Evolutionary conservation across 2,329 filamentous ascomycete genomes (phyloP), one percentile per base, ranked within the genome.

Genomic region (Ambrosiella beaveri): DNA sequence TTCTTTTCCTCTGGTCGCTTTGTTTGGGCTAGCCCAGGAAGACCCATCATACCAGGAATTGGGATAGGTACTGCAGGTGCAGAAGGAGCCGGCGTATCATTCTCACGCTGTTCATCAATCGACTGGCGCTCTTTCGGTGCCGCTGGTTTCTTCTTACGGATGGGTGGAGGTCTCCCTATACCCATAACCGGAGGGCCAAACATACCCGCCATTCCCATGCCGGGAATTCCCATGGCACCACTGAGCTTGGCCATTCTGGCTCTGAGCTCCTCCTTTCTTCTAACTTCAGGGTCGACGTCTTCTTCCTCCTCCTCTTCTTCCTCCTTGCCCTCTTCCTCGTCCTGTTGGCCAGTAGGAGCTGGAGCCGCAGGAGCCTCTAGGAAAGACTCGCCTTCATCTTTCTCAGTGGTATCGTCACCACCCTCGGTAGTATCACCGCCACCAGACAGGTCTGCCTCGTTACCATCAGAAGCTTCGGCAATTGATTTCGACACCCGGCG

Each of bases 211-310:
- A 97, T 95, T 47, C 88, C 88, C 87, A 95, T 95, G 6, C 88
- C 88, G 67, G 88, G 82, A 85, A 97, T 95, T 52, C 88, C 88
- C 88, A 95, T 95, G 19, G 91, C 91, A 58, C 91, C 91, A 64
- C 91, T 95, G 85, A 98, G 93, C 72, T 95, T 96, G 51, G 93
- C 93, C 88, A 98, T 98, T 64, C 93, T 82, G 62, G 93, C 89
- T 61, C 93, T 82, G 38, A 98, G 75, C 68, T 96, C 91, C 71
- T 95, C 83, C 67, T 85, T 86, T 56, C 90, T 84, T 63, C 81
- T 83, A 19, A 88, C 77, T 68, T 98, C 93, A 0, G 89, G 88
- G 65, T 97, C 90, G 56, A 94, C 75, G 53, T 90, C 87, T 38
- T 88, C 85, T 17, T 86, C 85, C n/a, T 84, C 84, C 12, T 81